Evolutionary conservation across 345 rosid species (phyloP).

Genomic region (Gynandropsis gynandra): DNA sequence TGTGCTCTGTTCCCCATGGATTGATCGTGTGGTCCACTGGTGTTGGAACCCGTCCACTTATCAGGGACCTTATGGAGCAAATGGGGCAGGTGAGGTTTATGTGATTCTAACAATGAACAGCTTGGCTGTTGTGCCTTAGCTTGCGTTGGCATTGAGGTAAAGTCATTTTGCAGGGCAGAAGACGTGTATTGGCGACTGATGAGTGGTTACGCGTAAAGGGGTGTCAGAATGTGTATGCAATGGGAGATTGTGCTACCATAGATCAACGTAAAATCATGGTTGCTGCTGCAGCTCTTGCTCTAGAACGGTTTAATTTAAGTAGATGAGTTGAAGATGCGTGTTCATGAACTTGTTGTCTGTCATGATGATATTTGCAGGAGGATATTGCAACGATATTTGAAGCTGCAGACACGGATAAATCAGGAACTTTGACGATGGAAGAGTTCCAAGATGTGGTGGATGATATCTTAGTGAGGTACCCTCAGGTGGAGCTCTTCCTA

Average conservation of each 20-base stretch:
- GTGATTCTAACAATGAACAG: not conserved
- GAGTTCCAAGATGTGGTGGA: conserved; percentile 76
- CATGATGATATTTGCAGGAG: conserved; percentile 40
- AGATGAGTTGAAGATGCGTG: no score
- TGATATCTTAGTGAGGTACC: conserved; percentile 70
- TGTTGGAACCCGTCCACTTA: conserved; percentile 67
- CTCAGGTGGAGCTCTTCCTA: conserved; percentile 69
- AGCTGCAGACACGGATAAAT: conserved; percentile 82
- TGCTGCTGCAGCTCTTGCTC: no score
- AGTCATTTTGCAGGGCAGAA: conserved; percentile 41
- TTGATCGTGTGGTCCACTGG: conserved; percentile 95
- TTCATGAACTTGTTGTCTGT: not conserved
- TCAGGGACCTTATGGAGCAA: conserved; percentile 80
- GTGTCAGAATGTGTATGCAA: conserved; percentile 65
- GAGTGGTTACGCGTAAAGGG: conserved; percentile 93
- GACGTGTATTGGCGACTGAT: conserved; percentile 67
- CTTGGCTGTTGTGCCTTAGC: not conserved
- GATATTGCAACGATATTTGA: conserved; percentile 59
- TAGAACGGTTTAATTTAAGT: no score
- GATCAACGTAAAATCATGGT: conserved; percentile 88
- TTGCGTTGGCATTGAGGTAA: not conserved
- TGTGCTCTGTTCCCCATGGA: conserved; percentile 63
- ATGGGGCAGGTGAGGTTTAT: conserved; percentile 67
- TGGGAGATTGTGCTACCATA: conserved; percentile 94
- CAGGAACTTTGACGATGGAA: conserved; percentile 58